phyloP scores from a whole-genome alignment of 2,329 filamentous ascomycete species.

The Drechslerella dactyloides region DNA sequence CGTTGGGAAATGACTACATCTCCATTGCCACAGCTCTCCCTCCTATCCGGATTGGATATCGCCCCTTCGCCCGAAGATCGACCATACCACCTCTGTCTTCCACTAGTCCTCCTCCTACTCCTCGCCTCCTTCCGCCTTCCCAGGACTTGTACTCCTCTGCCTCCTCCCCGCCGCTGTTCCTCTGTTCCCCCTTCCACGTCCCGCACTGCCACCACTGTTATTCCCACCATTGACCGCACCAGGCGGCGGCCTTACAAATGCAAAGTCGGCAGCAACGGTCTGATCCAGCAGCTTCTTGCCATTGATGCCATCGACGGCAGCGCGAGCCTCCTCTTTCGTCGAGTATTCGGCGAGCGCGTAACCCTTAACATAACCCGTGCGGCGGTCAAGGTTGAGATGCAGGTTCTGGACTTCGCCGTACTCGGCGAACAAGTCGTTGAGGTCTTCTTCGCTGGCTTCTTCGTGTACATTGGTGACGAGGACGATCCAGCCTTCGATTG shows the following conservation, averaged over 20 bases:
- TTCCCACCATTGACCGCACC: constrained; percentile 62
- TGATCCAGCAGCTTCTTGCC: constrained; percentile 79
- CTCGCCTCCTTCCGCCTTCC: constrained; percentile 44
- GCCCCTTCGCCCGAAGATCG: no score
- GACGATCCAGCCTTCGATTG: constrained; percentile 88
- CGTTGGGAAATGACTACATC: background rate
- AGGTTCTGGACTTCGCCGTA: constrained; percentile 87
- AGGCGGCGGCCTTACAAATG: constrained; percentile 80
- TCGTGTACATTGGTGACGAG: constrained; percentile 87
- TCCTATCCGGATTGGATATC: background rate
- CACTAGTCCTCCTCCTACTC: no score
- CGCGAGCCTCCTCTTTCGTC: constrained; percentile 72
- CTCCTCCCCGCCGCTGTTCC: constrained; percentile 50
- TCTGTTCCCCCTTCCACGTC: constrained; percentile 54
- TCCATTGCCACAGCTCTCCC: background rate
- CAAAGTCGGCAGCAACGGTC: constrained; percentile 80
- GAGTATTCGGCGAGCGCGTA: constrained; percentile 86
- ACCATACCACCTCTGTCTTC: no score
- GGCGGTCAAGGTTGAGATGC: constrained; percentile 79
- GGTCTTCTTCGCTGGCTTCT: constrained; percentile 80
- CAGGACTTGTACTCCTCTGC: constrained; percentile 46
- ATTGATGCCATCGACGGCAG: constrained; percentile 82
- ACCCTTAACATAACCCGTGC: constrained; percentile 88
- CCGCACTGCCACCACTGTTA: constrained; percentile 55
- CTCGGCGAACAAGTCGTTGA: constrained; percentile 81